These are phyloP conservation scores for Fusarium drepaniforme DNA, from an alignment of 2,329 filamentous ascomycete species.

Conservation along the genomic window DNA sequence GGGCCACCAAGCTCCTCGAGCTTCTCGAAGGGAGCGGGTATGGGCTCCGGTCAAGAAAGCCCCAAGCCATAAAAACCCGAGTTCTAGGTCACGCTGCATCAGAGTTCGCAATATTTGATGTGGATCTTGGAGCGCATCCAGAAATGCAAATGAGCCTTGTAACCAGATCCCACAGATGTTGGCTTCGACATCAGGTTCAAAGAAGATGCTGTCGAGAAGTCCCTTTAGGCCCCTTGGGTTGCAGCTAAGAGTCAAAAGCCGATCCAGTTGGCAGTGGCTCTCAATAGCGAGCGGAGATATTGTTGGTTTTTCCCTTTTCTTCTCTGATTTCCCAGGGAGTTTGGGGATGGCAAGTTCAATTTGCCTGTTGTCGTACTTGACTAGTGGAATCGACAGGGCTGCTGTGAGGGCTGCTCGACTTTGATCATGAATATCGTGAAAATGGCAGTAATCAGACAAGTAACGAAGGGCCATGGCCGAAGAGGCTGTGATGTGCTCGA, in stretches of 20 bases:
- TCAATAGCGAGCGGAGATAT: neutral
- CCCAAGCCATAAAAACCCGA: constrained; percentile 31
- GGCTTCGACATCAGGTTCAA: neutral
- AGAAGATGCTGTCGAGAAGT: neutral
- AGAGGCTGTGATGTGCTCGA: fast-evolving
- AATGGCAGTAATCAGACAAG: neutral
- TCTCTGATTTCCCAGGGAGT: neutral
- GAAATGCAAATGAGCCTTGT: neutral
- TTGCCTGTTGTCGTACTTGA: neutral
- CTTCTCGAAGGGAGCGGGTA: constrained; percentile 4
- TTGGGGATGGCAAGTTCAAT: neutral
- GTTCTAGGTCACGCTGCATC: constrained; percentile 22
- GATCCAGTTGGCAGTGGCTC: neutral
- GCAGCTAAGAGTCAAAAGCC: neutral
- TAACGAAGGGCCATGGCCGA: neutral
- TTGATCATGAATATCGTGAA: neutral
- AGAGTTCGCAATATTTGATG: constrained; percentile 11
- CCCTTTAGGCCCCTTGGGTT: neutral
- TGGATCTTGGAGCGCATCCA: neutral
- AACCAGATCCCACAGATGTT: neutral
- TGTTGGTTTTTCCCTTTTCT: neutral
- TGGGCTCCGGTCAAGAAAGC: constrained; percentile 27
- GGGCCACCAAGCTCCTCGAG: constrained; percentile 15
- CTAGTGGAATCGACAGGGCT: neutral
- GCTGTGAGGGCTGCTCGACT: neutral